These are phyloP conservation scores for Blastocystis hominis DNA, from an alignment of 352 stramenopile genomes.

Conservation along the genomic window DNA sequence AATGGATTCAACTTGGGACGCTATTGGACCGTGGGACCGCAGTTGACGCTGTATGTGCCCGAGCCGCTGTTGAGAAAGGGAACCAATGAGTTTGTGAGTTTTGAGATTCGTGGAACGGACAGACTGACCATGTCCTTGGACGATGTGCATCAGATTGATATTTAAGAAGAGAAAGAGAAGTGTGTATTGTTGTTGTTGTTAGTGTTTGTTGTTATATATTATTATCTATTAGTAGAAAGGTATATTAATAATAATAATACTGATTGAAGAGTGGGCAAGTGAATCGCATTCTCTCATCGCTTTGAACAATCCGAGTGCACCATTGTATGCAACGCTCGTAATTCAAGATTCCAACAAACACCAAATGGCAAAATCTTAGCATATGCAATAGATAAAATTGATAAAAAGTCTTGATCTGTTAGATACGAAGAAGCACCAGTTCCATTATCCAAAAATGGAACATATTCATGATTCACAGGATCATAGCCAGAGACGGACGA, in stretches of 20 bases:
- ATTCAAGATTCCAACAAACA: not conserved
- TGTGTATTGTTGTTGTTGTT: not conserved
- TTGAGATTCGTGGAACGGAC: conserved; percentile 45
- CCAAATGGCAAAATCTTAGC: not conserved
- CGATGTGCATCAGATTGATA: conserved; percentile 4
- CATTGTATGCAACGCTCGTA: not conserved
- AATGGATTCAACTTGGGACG: conserved; percentile 62
- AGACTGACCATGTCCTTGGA: not conserved
- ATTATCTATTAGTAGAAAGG: not conserved
- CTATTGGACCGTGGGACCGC: no score
- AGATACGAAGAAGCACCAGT: not conserved
- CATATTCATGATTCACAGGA: not conserved
- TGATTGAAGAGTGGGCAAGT: no score
- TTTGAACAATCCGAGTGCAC: not conserved
- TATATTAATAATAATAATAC: not conserved
- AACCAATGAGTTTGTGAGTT: conserved; percentile 58
- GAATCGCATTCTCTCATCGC: no score
- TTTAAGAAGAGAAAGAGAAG: not conserved
- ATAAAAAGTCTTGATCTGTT: not conserved
- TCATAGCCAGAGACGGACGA: not conserved
- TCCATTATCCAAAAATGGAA: not conserved
- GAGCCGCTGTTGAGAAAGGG: conserved; percentile 41
- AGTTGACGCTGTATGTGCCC: conserved; percentile 64
- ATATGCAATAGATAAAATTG: not conserved
- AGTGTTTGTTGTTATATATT: not conserved